Evolutionary conservation across 208 protist genomes (phyloP).

Genomic region (Leishmania lainsoni): DNA sequence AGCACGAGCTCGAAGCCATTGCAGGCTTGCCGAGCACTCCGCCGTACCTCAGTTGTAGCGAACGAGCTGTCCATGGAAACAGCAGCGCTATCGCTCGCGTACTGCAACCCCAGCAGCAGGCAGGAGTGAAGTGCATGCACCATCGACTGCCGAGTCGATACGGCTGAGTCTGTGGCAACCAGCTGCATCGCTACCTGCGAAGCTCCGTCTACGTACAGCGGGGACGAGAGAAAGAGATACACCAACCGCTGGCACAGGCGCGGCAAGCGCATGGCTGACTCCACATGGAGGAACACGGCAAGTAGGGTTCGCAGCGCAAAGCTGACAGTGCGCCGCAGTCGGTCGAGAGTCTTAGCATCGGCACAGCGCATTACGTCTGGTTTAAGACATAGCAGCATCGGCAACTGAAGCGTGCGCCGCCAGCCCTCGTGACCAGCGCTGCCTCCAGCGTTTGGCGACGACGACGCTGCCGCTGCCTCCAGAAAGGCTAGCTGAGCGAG

Average conservation of each 20-base stretch:
- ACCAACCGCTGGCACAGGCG: conserved; percentile 40
- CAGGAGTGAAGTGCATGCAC: conserved; percentile 25
- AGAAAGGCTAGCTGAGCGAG: conserved; percentile 78
- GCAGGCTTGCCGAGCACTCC: conserved; percentile 31
- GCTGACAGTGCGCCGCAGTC: conserved; percentile 53
- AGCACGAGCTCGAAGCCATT: conserved; percentile 51
- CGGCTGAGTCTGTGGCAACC: conserved; percentile 22
- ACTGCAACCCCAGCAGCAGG: conserved; percentile 31
- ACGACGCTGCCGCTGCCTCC: conserved; percentile 26
- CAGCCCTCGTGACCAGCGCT: conserved; percentile 45
- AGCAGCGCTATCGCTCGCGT: conserved; percentile 23
- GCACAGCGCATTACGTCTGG: conserved; percentile 27
- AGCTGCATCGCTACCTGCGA: conserved; percentile 45
- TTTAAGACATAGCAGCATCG: conserved; percentile 50
- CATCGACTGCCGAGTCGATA: conserved; percentile 15
- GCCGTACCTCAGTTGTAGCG: conserved; percentile 25
- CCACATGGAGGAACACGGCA: conserved; percentile 46
- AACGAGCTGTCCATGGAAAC: conserved; percentile 9
- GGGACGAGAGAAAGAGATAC: conserved; percentile 68
- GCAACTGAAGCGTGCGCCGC: conserved; percentile 69
- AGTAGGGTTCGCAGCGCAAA: conserved; percentile 63
- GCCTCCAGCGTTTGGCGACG: not conserved
- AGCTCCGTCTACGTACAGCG: conserved; percentile 75
- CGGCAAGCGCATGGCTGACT: conserved; percentile 58
- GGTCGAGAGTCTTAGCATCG: conserved; percentile 38